phyloP scores from a whole-genome alignment of 2,329 filamentous ascomycete species.

The Neofusicoccum sp. region DNA sequence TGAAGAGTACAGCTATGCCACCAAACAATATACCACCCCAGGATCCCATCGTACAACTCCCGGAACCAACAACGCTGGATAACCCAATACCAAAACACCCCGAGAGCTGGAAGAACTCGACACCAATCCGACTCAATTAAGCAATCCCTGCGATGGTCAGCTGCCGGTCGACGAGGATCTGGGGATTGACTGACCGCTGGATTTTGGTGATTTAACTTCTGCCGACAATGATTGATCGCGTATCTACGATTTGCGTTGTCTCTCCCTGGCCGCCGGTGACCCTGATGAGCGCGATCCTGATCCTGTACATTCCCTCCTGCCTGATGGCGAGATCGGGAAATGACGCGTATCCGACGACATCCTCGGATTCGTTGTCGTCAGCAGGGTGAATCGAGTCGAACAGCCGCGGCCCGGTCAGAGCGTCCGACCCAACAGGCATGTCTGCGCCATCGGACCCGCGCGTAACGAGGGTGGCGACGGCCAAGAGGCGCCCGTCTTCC shows the following conservation, averaged over 20 bases:
- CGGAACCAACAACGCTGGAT: neutral
- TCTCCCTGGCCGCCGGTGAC: slow-evolving; percentile 18
- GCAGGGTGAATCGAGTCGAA: slow-evolving; percentile 35
- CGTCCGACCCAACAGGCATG: slow-evolving; percentile 2
- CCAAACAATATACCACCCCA: slow-evolving; percentile 12
- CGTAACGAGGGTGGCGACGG: slow-evolving; percentile 5
- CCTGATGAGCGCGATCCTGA: slow-evolving; percentile 38
- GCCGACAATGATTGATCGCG: slow-evolving; percentile 6
- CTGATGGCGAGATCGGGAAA: slow-evolving; percentile 37
- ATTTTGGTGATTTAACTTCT: slow-evolving; percentile 2
- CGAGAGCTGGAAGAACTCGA: neutral
- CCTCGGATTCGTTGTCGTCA: slow-evolving; percentile 34
- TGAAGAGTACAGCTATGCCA: slow-evolving; percentile 9
- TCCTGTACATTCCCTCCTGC: slow-evolving; percentile 36
- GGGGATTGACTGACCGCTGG: neutral
- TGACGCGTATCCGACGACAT: slow-evolving; percentile 37
- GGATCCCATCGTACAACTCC: slow-evolving; percentile 11
- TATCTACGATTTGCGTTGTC: slow-evolving; percentile 16
- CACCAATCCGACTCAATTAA: neutral
- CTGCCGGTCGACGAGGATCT: neutral
- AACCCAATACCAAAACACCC: neutral
- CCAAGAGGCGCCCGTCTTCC: slow-evolving; percentile 12
- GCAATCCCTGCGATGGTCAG: neutral
- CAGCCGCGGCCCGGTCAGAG: slow-evolving; percentile 4
- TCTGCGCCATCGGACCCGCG: slow-evolving; percentile 5